Base-by-base conservation (phyloP, 352 stramenopile species). In the Phytophthora pinifolia region DNA sequence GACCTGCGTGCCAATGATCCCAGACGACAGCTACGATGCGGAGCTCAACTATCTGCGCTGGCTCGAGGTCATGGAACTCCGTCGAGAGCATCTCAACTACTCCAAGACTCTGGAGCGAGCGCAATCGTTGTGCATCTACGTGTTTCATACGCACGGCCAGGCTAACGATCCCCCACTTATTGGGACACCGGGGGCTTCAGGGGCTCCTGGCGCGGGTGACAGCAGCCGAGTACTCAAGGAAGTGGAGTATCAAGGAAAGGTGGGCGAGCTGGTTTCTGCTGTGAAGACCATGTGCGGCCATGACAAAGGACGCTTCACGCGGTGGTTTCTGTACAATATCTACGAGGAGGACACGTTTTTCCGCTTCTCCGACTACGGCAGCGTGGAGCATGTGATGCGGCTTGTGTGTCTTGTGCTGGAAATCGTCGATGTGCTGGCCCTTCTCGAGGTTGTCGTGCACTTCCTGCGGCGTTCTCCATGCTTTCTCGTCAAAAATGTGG, bases 241-340 rank as follows among this genome's bases (percentile, higher is more conserved):
- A 58, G 74, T 90, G 10, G 83, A 93, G 18, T 93, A 93, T 38
- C 83, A 91, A 53, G 79, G 79, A 33, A 91, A 89, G 53, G 79
- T 95, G 1, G 74, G 81, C 15, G 85, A 95, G 49, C 67, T 95
- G 13, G 77, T 92, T 10, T 92, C 81, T 29, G 78, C 81, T 18
- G 81, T 95, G 17, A 95, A 95, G 60, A 93, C 77, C 0, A 89
- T 95, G 76, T 92, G 83, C 29, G 83, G 81, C 0, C 79, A 95
- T 46, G 85, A 95, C 60, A 95, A 93, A 65, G 82, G 82, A 14
- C 76, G 85, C 7, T 92, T 92, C 36, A 79, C 85, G 3, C 54
- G 75, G 14, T 95, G 85, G 85, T 92, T 95, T 32, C 44, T 93
- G 8, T 72, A 79, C 37, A 88, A 93, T 27, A 83, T 95, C 43